Base-by-base conservation (phyloP, 208 protist genomes). In the Jaenimonas drosophilae region DNA sequence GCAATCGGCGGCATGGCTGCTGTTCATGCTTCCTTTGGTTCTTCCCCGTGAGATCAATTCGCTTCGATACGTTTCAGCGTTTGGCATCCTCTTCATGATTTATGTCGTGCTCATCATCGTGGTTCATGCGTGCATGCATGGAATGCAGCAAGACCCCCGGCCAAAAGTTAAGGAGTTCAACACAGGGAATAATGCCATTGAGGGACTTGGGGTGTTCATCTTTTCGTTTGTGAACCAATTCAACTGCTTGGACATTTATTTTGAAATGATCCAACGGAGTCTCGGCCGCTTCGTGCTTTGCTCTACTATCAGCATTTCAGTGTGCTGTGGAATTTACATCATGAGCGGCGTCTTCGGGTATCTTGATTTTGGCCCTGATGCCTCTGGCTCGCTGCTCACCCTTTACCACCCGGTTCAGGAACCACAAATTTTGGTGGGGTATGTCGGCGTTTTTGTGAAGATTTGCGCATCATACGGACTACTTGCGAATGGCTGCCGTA, bases 291-390 rank as follows among this genome's bases (percentile, higher is more conserved):
- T 89, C 39, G 70, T 59, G 29, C 38, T 64, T 2, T 50, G 53
- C 6, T 49, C 73, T 1, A 37, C 36, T 2, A 30, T 85, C 20
- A 73, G 64, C 14, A 64, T 84, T 20, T 29, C 33, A n/a, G 49
- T 89, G 12, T 85, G 72, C 48, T 71, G 68, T 16, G 48, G 47
- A 1, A 50, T 89, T 4, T 86, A 89, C 70, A 46, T 70, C 20
- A 40, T 64, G 16, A 49, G 68, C 2, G 72, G 71, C 7, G 30
- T 85, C 19, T 82, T 83, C 32, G 81, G 81, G 1, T 84, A 87
- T 59, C 27, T 78, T n/a, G 70, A 86, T 56, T 87, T 87, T 50
- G 70, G 66, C 9, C 14, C 49, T n/a, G n/a, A n/a, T n/a, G n/a
- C n/a, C n/a, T n/a, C n/a, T n/a, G n/a, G n/a, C n/a, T n/a, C n/a